These are phyloP conservation scores for Anacardium occidentale DNA, from an alignment of 345 rosid genomes.

Conservation along the genomic window DNA sequence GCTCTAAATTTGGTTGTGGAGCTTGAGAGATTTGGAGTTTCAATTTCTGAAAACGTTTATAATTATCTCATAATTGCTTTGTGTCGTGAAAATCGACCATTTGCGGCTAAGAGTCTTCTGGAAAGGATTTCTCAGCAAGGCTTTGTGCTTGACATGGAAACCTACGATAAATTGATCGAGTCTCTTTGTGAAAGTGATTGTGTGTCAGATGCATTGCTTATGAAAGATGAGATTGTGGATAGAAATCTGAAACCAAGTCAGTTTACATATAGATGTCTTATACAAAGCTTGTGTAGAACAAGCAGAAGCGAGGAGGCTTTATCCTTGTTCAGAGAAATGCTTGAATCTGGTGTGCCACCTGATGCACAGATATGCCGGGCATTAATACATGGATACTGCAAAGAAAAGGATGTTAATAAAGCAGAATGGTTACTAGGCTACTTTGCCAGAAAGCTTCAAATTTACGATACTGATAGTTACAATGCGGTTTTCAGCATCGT, in stretches of 20 bases:
- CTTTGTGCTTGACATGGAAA: slow-evolving; percentile 39
- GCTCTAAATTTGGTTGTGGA: slow-evolving; percentile 76
- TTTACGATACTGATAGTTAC: slow-evolving; percentile 60
- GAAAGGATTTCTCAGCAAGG: slow-evolving; percentile 45
- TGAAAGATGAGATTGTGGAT: slow-evolving; percentile 51
- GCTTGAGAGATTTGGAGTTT: slow-evolving; percentile 53
- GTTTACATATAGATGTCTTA: slow-evolving; percentile 50
- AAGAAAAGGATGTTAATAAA: slow-evolving; percentile 44
- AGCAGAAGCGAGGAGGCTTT: slow-evolving; percentile 51
- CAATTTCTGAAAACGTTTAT: slow-evolving; percentile 47
- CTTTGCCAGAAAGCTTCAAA: slow-evolving; percentile 56
- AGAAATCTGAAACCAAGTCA: slow-evolving; percentile 32
- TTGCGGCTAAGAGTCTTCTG: slow-evolving; percentile 79
- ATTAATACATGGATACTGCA: slow-evolving; percentile 56
- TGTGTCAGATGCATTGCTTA: slow-evolving; percentile 47
- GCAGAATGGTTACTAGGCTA: slow-evolving; percentile 54
- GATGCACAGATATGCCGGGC: slow-evolving; percentile 55
- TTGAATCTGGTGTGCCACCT: slow-evolving; percentile 44
- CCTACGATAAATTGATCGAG: slow-evolving; percentile 47
- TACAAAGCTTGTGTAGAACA: slow-evolving; percentile 50
- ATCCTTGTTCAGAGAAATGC: slow-evolving; percentile 64
- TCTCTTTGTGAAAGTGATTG: slow-evolving; percentile 49
- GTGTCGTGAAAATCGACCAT: slow-evolving; percentile 63
- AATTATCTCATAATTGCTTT: slow-evolving; percentile 50
- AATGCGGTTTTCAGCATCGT: slow-evolving; percentile 39